Percentiles rank a stretch among this genome's conserved stretches.
These are phyloP conservation scores for Fraxinus floribunda DNA, from an alignment of 305 asterid species.

Conservation along the genomic window DNA sequence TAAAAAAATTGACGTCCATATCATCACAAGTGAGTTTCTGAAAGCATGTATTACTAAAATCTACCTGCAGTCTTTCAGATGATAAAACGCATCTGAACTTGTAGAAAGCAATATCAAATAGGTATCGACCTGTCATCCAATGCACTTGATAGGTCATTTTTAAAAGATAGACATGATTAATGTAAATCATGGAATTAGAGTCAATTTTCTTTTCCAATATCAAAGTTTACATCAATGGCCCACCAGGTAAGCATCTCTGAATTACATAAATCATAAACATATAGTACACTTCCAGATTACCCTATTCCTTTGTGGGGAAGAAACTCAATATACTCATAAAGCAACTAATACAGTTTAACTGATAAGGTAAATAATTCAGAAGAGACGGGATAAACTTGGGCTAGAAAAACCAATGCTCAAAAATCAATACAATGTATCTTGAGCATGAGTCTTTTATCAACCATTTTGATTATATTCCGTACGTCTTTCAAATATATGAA, in stretches of 20 bases:
- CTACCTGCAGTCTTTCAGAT: constrained; percentile 94
- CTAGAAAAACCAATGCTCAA: background rate
- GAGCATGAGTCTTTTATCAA: background rate
- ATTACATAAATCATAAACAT: background rate
- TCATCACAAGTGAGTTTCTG: constrained; percentile 15
- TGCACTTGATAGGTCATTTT: constrained; percentile 17
- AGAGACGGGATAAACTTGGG: background rate
- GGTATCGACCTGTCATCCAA: constrained; percentile 71
- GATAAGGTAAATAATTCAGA: background rate
- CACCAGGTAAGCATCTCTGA: background rate
- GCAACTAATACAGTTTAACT: background rate
- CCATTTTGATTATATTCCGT: background rate
- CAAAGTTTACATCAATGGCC: background rate
- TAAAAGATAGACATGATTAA: constrained; percentile 14
- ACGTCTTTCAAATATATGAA: background rate
- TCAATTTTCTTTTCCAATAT: constrained; percentile 7
- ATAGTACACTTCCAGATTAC: background rate
- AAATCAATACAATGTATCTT: background rate
- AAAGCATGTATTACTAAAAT: constrained; percentile 15
- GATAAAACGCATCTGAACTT: constrained; percentile 83
- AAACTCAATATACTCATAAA: background rate
- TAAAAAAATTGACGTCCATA: constrained; percentile 3
- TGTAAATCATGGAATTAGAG: constrained; percentile 14
- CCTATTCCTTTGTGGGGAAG: background rate
- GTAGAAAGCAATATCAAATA: constrained; percentile 85